Evolutionary conservation across 2,329 filamentous ascomycete genomes (phyloP), one percentile per base, ranked within the genome.

Genomic region (Coniella lustricola): DNA sequence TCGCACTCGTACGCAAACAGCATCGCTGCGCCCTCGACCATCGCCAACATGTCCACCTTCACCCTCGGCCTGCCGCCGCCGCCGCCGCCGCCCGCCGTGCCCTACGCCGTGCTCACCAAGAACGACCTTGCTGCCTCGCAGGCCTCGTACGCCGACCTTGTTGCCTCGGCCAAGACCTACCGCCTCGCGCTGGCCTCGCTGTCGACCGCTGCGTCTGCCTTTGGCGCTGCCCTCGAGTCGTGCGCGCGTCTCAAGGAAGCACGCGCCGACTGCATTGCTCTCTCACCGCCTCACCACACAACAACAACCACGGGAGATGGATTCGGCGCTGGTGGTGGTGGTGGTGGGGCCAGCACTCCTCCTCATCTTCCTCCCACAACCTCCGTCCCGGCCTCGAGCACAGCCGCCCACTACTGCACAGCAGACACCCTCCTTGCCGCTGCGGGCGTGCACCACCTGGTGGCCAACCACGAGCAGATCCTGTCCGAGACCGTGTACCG

Each of bases 391-490:
- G 52, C 58, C 45, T 60, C 61, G 38, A 66, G 65, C 57, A 66
- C 75, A 56, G 68, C 65, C 45, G 68, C 69, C 54, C 72, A 69
- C 62, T 71, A 71, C 32, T 84, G 80, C 65, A 84, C 81, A 1
- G 81, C 81, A 14, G 80, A 84, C 63, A 72, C 73, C 46, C 69
- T 85, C 38, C 68, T 85, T 51, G 74, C 78, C 25, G 77, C 80
- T 12, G 77, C 78, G 31, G 82, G 82, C 32, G 72, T 85, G 35
- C 82, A 85, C 60, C 79, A 85, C 58, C 71, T 85, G 17, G 71
- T 84, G 50, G 81, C 81, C 39, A 85, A 85, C 65, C 82, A 85
- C 67, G 79, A 84, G 62, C 80, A 84, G 60, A 85, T 85, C 57
- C 73, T 85, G 3, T 79, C 74, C 54, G 82, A 85, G 64, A 84